phyloP scores from a whole-genome alignment of 202 grass and related monocot species.

The Setaria italica region DNA sequence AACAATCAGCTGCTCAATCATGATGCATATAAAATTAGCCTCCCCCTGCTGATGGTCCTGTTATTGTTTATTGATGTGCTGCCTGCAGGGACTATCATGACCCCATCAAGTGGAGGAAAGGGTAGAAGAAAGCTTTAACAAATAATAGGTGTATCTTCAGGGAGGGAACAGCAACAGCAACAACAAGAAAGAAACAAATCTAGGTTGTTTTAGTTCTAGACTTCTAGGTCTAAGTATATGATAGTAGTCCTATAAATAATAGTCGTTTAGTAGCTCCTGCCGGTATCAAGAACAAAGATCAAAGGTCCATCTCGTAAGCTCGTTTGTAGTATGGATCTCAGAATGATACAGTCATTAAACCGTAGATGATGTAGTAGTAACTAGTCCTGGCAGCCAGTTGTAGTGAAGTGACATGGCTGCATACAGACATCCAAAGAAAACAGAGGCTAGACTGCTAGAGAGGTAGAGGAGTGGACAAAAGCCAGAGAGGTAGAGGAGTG shows the following conservation, averaged over 20 bases:
- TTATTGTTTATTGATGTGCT: slow-evolving; percentile 36
- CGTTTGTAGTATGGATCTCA: neutral
- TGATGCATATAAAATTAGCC: slow-evolving; percentile 22
- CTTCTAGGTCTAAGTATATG: slow-evolving; percentile 49
- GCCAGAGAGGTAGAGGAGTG: too few relatives aligned
- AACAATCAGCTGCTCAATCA: slow-evolving; percentile 31
- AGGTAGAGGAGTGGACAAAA: too few relatives aligned
- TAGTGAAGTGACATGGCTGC: too few relatives aligned
- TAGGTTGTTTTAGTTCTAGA: slow-evolving; percentile 57
- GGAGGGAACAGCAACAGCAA: slow-evolving; percentile 22
- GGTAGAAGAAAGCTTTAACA: slow-evolving; percentile 37
- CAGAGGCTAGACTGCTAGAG: too few relatives aligned
- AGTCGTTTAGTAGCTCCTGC: slow-evolving; percentile 12
- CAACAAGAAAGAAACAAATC: slow-evolving; percentile 35
- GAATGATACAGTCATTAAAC: neutral
- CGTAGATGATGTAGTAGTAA: neutral
- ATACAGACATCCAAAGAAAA: too few relatives aligned
- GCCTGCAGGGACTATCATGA: slow-evolving; percentile 37
- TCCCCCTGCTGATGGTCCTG: slow-evolving; percentile 14
- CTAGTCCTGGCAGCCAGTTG: too few relatives aligned
- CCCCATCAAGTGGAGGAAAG: slow-evolving; percentile 38
- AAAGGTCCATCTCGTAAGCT: neutral
- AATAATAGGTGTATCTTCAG: slow-evolving; percentile 46
- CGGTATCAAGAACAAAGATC: neutral
- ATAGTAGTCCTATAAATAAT: slow-evolving; percentile 41